Evolutionary conservation across 208 protist genomes (phyloP).

Genomic region (Acanthamoeba lenticulata): DNA sequence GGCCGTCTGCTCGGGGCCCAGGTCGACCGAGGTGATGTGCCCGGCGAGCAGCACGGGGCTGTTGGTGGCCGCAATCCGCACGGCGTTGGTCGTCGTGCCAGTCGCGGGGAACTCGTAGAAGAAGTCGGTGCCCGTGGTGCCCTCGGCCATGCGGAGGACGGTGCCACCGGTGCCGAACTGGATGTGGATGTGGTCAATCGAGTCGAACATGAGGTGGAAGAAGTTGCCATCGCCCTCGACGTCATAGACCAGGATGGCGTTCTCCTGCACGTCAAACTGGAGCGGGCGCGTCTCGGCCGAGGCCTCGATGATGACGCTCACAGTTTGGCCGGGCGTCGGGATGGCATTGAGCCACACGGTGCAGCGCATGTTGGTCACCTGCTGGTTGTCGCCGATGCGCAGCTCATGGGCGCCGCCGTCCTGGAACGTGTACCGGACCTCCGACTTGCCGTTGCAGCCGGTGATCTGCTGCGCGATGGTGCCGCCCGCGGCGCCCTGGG

Average conservation of each 20-base stretch:
- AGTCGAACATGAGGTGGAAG: constrained; percentile 28
- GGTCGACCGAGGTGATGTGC: background rate
- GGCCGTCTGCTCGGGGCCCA: background rate
- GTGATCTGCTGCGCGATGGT: constrained; percentile 25
- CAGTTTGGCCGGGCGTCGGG: background rate
- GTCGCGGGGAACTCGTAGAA: background rate
- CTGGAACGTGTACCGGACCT: background rate
- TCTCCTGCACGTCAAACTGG: background rate
- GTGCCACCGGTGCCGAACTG: background rate
- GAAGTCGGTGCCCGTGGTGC: background rate
- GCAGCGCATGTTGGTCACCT: background rate
- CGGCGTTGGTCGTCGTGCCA: background rate
- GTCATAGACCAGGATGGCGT: constrained; percentile 9
- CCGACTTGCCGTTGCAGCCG: constrained; percentile 11
- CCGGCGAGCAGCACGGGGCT: background rate
- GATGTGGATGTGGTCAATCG: background rate
- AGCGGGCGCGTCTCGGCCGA: background rate
- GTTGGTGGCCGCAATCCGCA: background rate
- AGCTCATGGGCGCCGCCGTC: background rate
- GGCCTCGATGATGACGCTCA: background rate
- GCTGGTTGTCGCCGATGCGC: background rate
- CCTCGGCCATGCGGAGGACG: background rate
- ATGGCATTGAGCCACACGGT: background rate
- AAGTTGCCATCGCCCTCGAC: background rate
- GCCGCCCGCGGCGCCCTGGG: background rate